A percentile compares a stretch with the other conserved stretches of the same genome.
Evolutionary conservation across 2,329 filamentous ascomycete genomes (phyloP).

Genomic region (Fusarium brachygibbosum): DNA sequence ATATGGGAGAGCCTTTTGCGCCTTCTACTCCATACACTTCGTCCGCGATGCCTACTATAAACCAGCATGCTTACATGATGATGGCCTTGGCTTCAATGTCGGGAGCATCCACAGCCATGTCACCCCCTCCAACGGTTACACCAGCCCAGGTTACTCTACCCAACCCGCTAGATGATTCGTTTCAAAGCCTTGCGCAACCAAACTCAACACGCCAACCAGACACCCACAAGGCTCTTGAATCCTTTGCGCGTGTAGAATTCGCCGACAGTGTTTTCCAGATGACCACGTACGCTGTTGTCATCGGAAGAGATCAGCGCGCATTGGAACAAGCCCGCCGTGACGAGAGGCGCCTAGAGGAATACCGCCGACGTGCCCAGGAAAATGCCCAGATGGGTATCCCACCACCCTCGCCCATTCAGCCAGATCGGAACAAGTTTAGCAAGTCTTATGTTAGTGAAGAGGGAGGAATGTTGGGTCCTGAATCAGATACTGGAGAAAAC

Average conservation of each 20-base stretch:
- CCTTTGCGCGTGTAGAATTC: slow-evolving; percentile 75
- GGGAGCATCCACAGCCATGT: slow-evolving; percentile 54
- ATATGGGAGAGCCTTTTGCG: slow-evolving; percentile 47
- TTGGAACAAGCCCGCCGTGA: slow-evolving; percentile 67
- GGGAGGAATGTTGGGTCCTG: slow-evolving; percentile 75
- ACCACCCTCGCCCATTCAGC: slow-evolving; percentile 63
- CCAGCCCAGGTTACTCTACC: slow-evolving; percentile 62
- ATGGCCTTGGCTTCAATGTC: slow-evolving; percentile 61
- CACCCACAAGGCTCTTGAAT: slow-evolving; percentile 63
- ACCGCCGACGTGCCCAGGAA: slow-evolving; percentile 61
- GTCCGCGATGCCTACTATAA: slow-evolving; percentile 51
- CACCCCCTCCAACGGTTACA: slow-evolving; percentile 60
- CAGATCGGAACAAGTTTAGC: slow-evolving; percentile 68
- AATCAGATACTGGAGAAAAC: slow-evolving; percentile 68
- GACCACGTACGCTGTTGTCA: slow-evolving; percentile 79
- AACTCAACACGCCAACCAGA: slow-evolving; percentile 54
- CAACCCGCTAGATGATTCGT: slow-evolving; percentile 52
- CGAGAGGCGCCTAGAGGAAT: slow-evolving; percentile 62
- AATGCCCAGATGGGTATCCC: slow-evolving; percentile 64
- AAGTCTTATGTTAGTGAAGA: slow-evolving; percentile 78
- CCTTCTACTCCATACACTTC: slow-evolving; percentile 54
- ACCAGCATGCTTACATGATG: slow-evolving; percentile 61
- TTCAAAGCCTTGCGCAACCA: slow-evolving; percentile 49
- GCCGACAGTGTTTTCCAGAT: slow-evolving; percentile 83
- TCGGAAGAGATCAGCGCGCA: slow-evolving; percentile 77